Base-by-base conservation (phyloP, 73 alveolate genomes). In the Paramecium sexaurelia region DNA sequence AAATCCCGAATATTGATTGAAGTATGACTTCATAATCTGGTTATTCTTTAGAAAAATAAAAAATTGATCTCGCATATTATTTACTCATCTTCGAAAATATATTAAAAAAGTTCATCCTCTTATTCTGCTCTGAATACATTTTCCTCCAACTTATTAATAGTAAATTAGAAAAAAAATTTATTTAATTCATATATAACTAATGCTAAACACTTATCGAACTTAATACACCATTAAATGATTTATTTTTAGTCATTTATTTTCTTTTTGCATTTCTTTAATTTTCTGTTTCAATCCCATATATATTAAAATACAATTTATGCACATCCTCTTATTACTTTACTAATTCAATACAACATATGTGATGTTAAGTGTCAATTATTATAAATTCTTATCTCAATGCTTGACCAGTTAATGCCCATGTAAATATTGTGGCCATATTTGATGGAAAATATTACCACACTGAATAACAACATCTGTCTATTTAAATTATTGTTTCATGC, bases 331-430 rank as follows among this genome's bases (percentile, higher is more conserved):
- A 35, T n/a, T 71, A 27, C 35, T 37, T 71, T 13, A 33, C 56
- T 37, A 71, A 35, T 71, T 71, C 86, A 32, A 71, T 2, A 13
- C 37, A 36, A 9, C 57, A 32, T 32, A 7, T 71, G 13, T 71
- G 86, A 71, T 71, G 11, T 35, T 1, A 2, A 0, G 86, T 71
- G n/a, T 32, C 56, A 15, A 71, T 33, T 3, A 71, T 71, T 1
- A 71, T 7, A 71, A 35, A 71, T 37, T 71, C 86, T 15, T 71
- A 33, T 33, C 86, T 29, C 43, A 71, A 8, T 0, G 57, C 55
- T 35, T 29, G 17, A 9, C 86, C 86, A 33, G 66, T 71, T n/a
- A 71, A 71, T 33, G 86, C 33, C 86, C 86, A 71, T 11, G 86
- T 71, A 37, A 71, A 13, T 13, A 36, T 29, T 3, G 86, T 35